These are phyloP conservation scores for Verticillium albo-atrum DNA, from an alignment of 2,329 filamentous ascomycete genomes.

Conservation along the genomic window DNA sequence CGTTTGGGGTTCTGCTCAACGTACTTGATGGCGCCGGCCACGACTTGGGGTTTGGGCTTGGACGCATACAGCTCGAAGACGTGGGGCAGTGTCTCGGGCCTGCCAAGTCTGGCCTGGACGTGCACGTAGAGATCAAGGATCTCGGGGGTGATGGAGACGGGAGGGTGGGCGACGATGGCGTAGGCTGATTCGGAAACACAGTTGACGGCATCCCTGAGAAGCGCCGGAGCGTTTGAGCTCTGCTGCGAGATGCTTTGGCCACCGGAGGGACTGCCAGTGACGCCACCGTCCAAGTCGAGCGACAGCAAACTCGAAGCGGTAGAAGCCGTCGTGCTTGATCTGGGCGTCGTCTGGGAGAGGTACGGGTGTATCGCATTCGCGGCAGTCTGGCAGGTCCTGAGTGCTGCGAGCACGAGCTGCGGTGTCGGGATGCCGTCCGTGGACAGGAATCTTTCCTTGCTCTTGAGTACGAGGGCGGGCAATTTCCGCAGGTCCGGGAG, in stretches of 20 bases:
- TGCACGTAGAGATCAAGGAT: conserved; percentile 72
- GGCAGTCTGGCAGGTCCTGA: conserved; percentile 40
- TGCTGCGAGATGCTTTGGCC: conserved; percentile 2
- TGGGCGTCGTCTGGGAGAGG: conserved; percentile 30
- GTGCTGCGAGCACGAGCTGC: conserved; percentile 35
- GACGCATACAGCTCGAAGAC: conserved; percentile 78
- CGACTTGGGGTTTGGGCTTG: conserved; percentile 68
- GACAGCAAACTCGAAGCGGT: conserved; percentile 28
- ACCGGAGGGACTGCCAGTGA: conserved; percentile 1
- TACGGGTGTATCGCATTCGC: conserved; percentile 39
- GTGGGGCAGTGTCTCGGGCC: conserved; percentile 71
- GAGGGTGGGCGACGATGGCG: conserved; percentile 65
- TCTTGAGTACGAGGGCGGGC: conserved; percentile 34
- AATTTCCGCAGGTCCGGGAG: conserved; percentile 34
- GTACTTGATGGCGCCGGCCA: conserved; percentile 55
- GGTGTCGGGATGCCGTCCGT: conserved; percentile 40
- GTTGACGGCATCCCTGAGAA: conserved; percentile 40
- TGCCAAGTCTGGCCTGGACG: conserved; percentile 68
- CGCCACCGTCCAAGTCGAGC: conserved; percentile 20
- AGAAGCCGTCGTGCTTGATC: conserved; percentile 39
- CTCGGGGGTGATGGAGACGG: conserved; percentile 73
- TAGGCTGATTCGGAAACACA: conserved; percentile 60
- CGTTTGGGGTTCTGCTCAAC: conserved; percentile 62
- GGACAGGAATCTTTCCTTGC: conserved; percentile 37
- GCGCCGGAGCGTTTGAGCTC: conserved; percentile 8